phyloP scores from a whole-genome alignment of 2,329 filamentous ascomycete species.

The Penicillium sp. region DNA sequence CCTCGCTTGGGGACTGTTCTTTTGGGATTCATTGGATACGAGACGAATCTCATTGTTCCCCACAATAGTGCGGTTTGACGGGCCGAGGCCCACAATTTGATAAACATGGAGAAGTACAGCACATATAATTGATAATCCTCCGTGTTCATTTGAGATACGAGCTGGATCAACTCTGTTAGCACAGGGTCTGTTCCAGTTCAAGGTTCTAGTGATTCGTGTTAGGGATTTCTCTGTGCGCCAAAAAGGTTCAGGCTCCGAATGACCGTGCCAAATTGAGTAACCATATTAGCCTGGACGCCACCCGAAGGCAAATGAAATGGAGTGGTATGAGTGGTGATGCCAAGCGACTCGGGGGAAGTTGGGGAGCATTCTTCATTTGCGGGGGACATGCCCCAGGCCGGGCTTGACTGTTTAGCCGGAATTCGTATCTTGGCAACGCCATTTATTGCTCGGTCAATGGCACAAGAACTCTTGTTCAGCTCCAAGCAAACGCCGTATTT shows the following conservation, averaged over 20 bases:
- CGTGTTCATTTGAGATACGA: slow-evolving; percentile 1
- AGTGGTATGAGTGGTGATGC: not conserved
- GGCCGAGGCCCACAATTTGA: slow-evolving; percentile 8
- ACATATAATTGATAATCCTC: not conserved
- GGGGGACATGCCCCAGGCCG: not conserved
- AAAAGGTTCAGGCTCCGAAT: not conserved
- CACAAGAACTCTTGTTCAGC: not conserved
- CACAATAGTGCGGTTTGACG: not conserved
- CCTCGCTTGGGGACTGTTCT: not conserved
- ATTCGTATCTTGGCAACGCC: not conserved
- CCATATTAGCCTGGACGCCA: not conserved
- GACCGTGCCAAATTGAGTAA: slow-evolving; percentile 6
- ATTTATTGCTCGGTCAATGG: not conserved
- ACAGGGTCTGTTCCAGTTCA: not conserved
- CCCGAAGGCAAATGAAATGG: not conserved
- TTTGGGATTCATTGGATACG: not conserved
- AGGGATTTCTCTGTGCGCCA: not conserved
- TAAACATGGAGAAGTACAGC: not conserved
- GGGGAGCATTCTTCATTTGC: slow-evolving; percentile 1
- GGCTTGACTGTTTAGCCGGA: slow-evolving; percentile 5
- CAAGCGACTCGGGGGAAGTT: not conserved
- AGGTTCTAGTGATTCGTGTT: not conserved
- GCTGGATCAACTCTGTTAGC: not conserved
- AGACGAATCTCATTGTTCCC: not conserved
- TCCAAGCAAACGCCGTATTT: not conserved